Evolutionary conservation across 306 rosid genomes (phyloP).

Genomic region (Canavalia ensiformis): DNA sequence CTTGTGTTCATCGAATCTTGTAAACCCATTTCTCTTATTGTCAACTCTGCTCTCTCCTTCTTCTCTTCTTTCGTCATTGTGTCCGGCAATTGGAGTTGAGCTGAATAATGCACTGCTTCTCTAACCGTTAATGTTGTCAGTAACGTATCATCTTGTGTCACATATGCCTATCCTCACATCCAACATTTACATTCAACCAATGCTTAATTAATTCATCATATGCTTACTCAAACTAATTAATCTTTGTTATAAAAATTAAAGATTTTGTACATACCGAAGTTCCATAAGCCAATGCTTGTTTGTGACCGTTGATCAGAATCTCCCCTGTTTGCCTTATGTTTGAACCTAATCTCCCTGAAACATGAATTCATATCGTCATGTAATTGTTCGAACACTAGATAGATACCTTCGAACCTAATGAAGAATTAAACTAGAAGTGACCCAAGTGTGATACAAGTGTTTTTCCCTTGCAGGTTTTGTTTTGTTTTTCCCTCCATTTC

Average conservation of each 20-base stretch:
- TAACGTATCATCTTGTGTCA: slow-evolving; percentile 58
- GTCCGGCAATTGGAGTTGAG: slow-evolving; percentile 62
- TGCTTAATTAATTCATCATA: not conserved
- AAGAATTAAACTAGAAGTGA: too few relatives aligned
- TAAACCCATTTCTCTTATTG: slow-evolving; percentile 62
- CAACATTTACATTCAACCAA: not conserved
- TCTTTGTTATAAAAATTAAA: not conserved
- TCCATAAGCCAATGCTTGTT: slow-evolving; percentile 53
- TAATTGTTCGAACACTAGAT: not conserved
- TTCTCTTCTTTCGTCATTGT: slow-evolving; percentile 56
- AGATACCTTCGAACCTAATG: not conserved
- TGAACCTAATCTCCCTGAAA: slow-evolving; percentile 54
- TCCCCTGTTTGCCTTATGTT: slow-evolving; percentile 51
- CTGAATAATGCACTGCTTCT: slow-evolving; percentile 63
- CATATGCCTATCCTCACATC: slow-evolving; percentile 50
- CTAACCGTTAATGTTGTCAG: slow-evolving; percentile 54
- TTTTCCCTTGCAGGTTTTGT: not conserved
- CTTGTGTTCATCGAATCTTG: slow-evolving; percentile 60
- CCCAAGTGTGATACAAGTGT: not conserved
- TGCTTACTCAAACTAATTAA: not conserved
- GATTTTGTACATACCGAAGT: slow-evolving; percentile 45
- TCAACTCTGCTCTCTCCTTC: slow-evolving; percentile 54
- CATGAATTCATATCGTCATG: slow-evolving; percentile 22
- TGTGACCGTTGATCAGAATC: slow-evolving; percentile 50
- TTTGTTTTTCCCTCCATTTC: not conserved